These are phyloP conservation scores for Phialemoniopsis sp. DNA, from an alignment of 2,329 filamentous ascomycete species.

Conservation along the genomic window DNA sequence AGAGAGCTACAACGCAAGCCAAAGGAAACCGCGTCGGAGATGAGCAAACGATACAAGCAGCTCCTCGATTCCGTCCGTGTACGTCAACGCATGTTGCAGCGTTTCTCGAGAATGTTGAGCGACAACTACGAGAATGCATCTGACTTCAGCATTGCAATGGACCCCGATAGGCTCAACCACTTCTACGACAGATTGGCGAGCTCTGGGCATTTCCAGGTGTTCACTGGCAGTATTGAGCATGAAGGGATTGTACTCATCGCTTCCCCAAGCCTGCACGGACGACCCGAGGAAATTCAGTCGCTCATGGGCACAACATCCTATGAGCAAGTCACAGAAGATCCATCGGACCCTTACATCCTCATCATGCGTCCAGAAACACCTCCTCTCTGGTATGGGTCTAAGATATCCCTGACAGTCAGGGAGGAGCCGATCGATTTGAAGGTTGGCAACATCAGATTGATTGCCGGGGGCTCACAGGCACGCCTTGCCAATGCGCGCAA, in stretches of 20 bases:
- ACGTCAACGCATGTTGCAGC: slow-evolving; percentile 91
- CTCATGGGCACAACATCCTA: slow-evolving; percentile 70
- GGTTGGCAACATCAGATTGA: slow-evolving; percentile 77
- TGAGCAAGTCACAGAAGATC: slow-evolving; percentile 61
- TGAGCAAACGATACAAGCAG: slow-evolving; percentile 96
- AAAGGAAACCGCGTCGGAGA: slow-evolving; percentile 78
- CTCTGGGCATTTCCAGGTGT: slow-evolving; percentile 84
- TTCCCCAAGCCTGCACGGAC: slow-evolving; percentile 70
- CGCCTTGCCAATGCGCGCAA: slow-evolving; percentile 75
- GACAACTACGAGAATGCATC: slow-evolving; percentile 96
- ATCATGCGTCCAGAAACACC: slow-evolving; percentile 78
- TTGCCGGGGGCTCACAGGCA: slow-evolving; percentile 81
- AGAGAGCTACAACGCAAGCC: slow-evolving; percentile 80
- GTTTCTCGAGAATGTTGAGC: slow-evolving; percentile 85
- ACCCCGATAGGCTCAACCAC: slow-evolving; percentile 63
- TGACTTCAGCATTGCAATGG: slow-evolving; percentile 82
- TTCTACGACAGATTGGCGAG: slow-evolving; percentile 78
- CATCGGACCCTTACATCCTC: slow-evolving; percentile 77
- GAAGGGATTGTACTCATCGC: slow-evolving; percentile 81
- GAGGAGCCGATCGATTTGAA: slow-evolving; percentile 83
- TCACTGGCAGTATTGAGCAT: slow-evolving; percentile 64
- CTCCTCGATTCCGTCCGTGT: slow-evolving; percentile 94
- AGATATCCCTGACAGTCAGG: slow-evolving; percentile 65
- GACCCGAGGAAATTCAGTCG: slow-evolving; percentile 76
- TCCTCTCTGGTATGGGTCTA: slow-evolving; percentile 77